A percentile compares a stretch with the other conserved stretches of the same genome.
These are phyloP conservation scores for Eucalyptus erythrocorys DNA, from an alignment of 345 rosid genomes.

Conservation along the genomic window DNA sequence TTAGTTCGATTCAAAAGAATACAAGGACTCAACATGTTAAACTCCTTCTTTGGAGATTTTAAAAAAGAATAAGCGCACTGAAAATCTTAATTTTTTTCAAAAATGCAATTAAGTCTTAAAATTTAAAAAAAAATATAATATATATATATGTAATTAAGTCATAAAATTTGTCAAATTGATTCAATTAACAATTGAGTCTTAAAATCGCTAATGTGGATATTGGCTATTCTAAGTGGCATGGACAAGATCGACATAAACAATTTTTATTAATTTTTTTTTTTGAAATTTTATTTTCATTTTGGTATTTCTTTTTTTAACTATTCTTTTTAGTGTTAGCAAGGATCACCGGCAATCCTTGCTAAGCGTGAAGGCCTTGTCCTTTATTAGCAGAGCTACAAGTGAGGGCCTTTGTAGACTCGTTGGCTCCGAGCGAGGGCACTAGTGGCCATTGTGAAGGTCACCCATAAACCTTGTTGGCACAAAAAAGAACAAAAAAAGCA, in stretches of 20 bases:
- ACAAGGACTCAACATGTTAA: too few relatives aligned
- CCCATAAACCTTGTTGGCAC: too few relatives aligned
- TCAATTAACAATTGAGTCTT: too few relatives aligned
- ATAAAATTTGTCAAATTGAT: fast-evolving
- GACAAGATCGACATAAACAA: fast-evolving
- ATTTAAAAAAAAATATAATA: fast-evolving
- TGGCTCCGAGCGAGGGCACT: fast-evolving
- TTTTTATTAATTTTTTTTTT: too few relatives aligned
- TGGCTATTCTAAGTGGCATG: fast-evolving
- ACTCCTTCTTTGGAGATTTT: not conserved
- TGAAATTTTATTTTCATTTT: too few relatives aligned
- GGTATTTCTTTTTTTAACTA: fast-evolving
- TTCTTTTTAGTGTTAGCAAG: too few relatives aligned
- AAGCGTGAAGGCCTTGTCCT: fast-evolving
- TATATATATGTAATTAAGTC: fast-evolving
- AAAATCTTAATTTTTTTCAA: fast-evolving
- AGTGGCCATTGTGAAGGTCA: fast-evolving
- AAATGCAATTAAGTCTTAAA: fast-evolving
- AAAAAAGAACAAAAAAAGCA: too few relatives aligned
- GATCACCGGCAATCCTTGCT: fast-evolving
- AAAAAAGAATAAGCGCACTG: too few relatives aligned
- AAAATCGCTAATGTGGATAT: fast-evolving
- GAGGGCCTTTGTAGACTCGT: fast-evolving
- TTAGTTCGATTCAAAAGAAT: too few relatives aligned
- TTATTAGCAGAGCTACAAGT: fast-evolving